phyloP scores from a whole-genome alignment of 164 flowering plant species.

The Dillenia turbinata region DNA sequence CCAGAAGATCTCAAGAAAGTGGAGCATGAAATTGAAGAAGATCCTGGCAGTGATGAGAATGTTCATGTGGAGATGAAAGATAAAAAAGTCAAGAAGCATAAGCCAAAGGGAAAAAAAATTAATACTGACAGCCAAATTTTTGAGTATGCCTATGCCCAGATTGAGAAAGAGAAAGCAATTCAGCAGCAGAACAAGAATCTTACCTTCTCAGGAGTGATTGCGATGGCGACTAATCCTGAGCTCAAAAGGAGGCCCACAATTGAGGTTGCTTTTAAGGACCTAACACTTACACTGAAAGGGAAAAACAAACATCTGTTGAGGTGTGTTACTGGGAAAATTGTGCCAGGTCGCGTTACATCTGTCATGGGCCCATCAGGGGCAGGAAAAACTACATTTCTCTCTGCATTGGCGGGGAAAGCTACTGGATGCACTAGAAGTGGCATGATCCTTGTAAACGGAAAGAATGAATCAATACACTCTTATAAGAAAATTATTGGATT shows the following conservation, averaged over 20 bases:
- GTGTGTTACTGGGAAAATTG: constrained; percentile 83
- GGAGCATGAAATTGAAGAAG: constrained; percentile 57
- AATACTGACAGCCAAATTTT: constrained; percentile 91
- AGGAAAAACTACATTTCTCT: constrained; percentile 96
- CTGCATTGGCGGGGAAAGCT: constrained; percentile 83
- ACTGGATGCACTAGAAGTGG: constrained; percentile 74
- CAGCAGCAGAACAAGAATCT: constrained; percentile 69
- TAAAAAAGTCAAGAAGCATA: constrained; percentile 54
- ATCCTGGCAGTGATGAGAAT: constrained; percentile 64
- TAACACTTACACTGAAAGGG: constrained; percentile 81
- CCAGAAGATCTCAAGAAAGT: constrained; percentile 56
- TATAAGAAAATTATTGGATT: constrained; percentile 92
- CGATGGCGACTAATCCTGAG: constrained; percentile 82
- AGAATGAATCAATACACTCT: constrained; percentile 66
- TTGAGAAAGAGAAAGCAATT: constrained; percentile 95
- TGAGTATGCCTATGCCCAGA: constrained; percentile 93
- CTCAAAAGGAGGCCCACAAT: constrained; percentile 61
- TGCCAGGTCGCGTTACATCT: constrained; percentile 92
- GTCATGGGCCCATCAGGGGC: constrained; percentile 99
- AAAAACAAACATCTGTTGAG: constrained; percentile 79
- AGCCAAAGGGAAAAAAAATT: constrained; percentile 62
- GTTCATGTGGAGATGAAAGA: constrained; percentile 72
- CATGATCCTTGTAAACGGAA: constrained; percentile 76
- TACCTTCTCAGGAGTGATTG: constrained; percentile 88
- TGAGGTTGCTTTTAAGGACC: constrained; percentile 92